Evolutionary conservation across 2,329 filamentous ascomycete genomes (phyloP).

Genomic region (Fusarium compactum): DNA sequence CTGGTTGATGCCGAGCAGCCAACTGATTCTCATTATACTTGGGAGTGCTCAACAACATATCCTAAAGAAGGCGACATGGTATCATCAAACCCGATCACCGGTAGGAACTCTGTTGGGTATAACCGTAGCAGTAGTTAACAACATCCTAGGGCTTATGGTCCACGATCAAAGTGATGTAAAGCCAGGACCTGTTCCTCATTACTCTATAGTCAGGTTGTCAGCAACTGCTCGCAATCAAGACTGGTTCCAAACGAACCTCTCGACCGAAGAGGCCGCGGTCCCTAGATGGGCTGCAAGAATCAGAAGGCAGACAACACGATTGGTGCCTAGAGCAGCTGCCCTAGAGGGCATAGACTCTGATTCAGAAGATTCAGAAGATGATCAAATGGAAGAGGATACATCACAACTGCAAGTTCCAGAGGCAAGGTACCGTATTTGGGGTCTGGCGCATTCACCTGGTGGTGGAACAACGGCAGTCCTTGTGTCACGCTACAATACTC

Average conservation of each 20-base stretch:
- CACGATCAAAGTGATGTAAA: constrained; percentile 47
- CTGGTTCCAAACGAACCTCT: constrained; percentile 67
- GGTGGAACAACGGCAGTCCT: constrained; percentile 65
- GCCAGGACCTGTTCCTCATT: constrained; percentile 56
- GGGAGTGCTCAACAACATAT: constrained; percentile 62
- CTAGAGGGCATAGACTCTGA: constrained; percentile 53
- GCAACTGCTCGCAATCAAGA: constrained; percentile 63
- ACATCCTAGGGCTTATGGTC: constrained; percentile 60
- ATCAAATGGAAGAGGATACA: constrained; percentile 50
- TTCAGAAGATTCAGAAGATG: constrained; percentile 50
- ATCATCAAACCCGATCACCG: constrained; percentile 51
- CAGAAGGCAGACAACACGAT: constrained; percentile 57
- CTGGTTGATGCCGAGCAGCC: constrained; percentile 48
- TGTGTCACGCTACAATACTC: constrained; percentile 61
- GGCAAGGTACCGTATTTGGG: constrained; percentile 66
- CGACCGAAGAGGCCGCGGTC: constrained; percentile 42
- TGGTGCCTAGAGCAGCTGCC: constrained; percentile 61
- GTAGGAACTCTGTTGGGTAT: background rate
- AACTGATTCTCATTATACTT: constrained; percentile 54
- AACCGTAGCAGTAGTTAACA: constrained; percentile 7
- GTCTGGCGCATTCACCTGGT: constrained; percentile 64
- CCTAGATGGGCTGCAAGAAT: constrained; percentile 64
- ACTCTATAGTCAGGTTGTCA: constrained; percentile 65
- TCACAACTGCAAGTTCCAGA: constrained; percentile 59
- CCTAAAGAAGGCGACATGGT: constrained; percentile 47